Percentiles rank a stretch among this genome's conserved stretches.
phyloP scores from a whole-genome alignment of 2,329 filamentous ascomycete species.

The Penicillium capsulatum region DNA sequence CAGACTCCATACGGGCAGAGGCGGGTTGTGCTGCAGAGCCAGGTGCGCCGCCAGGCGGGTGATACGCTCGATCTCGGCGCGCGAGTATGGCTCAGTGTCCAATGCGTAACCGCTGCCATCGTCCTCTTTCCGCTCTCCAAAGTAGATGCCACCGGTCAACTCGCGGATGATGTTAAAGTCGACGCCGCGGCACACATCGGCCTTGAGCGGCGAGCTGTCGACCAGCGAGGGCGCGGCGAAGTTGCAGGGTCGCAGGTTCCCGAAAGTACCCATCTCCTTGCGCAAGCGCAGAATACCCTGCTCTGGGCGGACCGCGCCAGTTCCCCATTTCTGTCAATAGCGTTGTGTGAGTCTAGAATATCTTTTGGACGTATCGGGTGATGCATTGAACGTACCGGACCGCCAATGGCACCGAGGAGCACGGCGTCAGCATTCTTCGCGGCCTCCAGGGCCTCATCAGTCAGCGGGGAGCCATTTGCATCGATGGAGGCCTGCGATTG shows the following conservation, averaged over 20 bases:
- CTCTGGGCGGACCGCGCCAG: constrained; percentile 80
- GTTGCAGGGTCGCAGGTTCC: constrained; percentile 93
- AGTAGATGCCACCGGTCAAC: constrained; percentile 90
- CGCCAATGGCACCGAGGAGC: constrained; percentile 87
- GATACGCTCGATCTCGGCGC: constrained; percentile 81
- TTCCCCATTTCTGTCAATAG: constrained; percentile 76
- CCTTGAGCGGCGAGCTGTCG: constrained; percentile 80
- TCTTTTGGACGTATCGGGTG: neutral
- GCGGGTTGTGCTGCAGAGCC: constrained; percentile 70
- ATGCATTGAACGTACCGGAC: constrained; percentile 58
- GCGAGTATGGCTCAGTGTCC: constrained; percentile 84
- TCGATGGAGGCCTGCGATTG: constrained; percentile 75
- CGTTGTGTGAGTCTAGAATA: constrained; percentile 1
- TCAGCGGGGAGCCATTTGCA: constrained; percentile 70
- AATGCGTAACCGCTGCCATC: constrained; percentile 69
- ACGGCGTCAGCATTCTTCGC: constrained; percentile 85
- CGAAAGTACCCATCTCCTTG: constrained; percentile 90
- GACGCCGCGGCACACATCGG: constrained; percentile 75
- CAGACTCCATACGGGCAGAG: constrained; percentile 74
- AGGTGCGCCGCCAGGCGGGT: constrained; percentile 76
- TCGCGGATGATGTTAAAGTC: constrained; percentile 93
- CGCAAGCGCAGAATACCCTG: constrained; percentile 86
- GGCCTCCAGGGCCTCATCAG: constrained; percentile 74
- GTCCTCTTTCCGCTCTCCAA: constrained; percentile 78
- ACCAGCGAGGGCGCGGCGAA: constrained; percentile 86